A percentile compares a stretch with the other conserved stretches of the same genome.
Evolutionary conservation across 768 basidiomycete genomes (phyloP).

Genomic region (Tylopilus felleus): DNA sequence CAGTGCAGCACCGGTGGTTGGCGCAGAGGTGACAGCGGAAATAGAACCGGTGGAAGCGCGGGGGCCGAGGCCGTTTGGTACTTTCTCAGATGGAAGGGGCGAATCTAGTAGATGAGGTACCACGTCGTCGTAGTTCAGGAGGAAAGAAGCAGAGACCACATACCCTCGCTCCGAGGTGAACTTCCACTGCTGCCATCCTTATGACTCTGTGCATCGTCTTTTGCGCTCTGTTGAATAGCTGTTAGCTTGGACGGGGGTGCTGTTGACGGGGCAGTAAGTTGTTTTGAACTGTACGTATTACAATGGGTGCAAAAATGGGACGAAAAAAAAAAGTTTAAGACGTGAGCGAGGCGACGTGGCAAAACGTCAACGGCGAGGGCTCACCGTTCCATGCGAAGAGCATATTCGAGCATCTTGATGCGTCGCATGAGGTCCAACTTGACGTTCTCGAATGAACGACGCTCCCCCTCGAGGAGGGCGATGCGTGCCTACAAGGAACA

Average conservation of each 20-base stretch:
- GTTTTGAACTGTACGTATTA: conserved; percentile 62
- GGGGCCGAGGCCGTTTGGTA: conserved; percentile 57
- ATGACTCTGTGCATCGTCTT: conserved; percentile 69
- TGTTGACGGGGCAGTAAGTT: conserved; percentile 56
- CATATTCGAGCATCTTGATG: conserved; percentile 99
- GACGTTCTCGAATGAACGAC: conserved; percentile 95
- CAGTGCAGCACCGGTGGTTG: conserved; percentile 43
- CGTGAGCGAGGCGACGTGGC: conserved; percentile 2
- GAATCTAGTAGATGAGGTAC: conserved; percentile 51
- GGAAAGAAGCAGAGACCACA: conserved; percentile 2
- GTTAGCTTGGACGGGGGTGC: conserved; percentile 66
- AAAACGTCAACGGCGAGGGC: conserved; percentile 22
- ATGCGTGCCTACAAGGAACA: conserved; percentile 73
- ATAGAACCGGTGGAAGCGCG: conserved; percentile 55
- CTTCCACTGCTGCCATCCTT: conserved; percentile 79
- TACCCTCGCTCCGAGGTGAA: conserved; percentile 85
- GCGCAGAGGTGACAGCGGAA: conserved; percentile 18
- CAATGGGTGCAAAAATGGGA: conserved; percentile 29
- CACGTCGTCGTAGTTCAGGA: neutral
- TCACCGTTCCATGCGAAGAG: conserved; percentile 92
- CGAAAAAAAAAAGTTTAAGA: conserved; percentile 24
- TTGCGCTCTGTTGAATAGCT: conserved; percentile 57
- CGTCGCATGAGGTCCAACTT: conserved; percentile 94
- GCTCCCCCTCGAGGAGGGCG: conserved; percentile 94
- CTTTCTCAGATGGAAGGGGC: conserved; percentile 66